Base-by-base conservation (phyloP, 768 basidiomycete species). In the Tricholoma bakamatsutake region DNA sequence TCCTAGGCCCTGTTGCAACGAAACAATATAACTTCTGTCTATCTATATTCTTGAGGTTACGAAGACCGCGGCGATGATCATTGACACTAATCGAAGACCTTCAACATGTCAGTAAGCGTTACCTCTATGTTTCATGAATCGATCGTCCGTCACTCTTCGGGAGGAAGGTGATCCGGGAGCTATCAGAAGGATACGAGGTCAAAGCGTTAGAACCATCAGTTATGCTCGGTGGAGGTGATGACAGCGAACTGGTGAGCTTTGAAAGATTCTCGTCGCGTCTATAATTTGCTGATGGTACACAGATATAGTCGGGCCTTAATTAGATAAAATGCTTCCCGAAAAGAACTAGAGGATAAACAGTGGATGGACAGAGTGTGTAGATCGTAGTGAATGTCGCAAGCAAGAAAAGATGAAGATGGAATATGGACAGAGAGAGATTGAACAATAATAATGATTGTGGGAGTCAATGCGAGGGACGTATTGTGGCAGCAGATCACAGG, bases 241-340 rank as follows among this genome's bases (percentile, higher is more conserved):
- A 27, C n/a, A 46, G 12, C 24, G 27, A 28, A 28, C 12, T 52
- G 39, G 52, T 42, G 43, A 45, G 43, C 10, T 45, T 45, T 45
- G 43, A 45, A 53, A 43, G 39, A 28, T 55, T 61, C 56, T 55
- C 57, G 58, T 58, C 47, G 61, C 54, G 54, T 62, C 61, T 59
- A 56, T 62, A 54, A 57, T 60, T 54, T 47, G 58, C 37, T 62
- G 61, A 54, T 62, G 53, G 37, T 62, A 62, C 61, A 62, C 52
- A 59, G 59, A 62, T 57, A 62, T 60, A 62, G 51, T 59, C 59
- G 33, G 57, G 54, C 61, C 53, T 54, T 62, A 62, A 56, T 57
- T 62, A 62, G 54, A 54, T 18, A 57, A 56, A 61, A 49, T 57
- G 46, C 46, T 48, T 53, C 53, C 53, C 43, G 54, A 53, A 57